phyloP scores from a whole-genome alignment of 257 asterid genomes.

The Coffea eugenioides region DNA sequence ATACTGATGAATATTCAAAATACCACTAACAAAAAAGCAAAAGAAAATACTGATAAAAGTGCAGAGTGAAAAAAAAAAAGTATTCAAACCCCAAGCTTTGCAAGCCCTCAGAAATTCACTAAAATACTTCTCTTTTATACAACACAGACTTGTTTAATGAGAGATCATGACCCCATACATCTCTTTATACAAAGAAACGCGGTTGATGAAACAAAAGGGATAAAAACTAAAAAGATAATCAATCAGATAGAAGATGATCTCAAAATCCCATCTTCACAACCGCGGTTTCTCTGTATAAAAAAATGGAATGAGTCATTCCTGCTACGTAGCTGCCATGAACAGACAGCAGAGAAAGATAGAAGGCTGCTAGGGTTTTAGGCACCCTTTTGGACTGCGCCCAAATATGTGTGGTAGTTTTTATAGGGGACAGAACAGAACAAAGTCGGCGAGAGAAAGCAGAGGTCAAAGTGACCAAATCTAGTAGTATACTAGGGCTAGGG shows the following conservation, averaged over 20 bases:
- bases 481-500: too few relatives aligned
- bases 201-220: neutral
- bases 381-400: too few relatives aligned
- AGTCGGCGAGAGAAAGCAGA: too few relatives aligned
- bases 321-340: neutral
- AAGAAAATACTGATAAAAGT: too few relatives aligned
- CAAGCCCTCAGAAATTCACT: neutral
- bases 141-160: neutral
- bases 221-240: neutral
- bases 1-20: too few relatives aligned
- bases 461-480: too few relatives aligned
- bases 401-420: too few relatives aligned
- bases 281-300: slow-evolving; percentile 22
- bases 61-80: too few relatives aligned
- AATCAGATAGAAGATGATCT: neutral
- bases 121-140: too few relatives aligned
- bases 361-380: neutral
- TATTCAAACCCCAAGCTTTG: too few relatives aligned
- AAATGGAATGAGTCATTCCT: neutral
- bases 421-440: too few relatives aligned
- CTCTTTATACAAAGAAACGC: slow-evolving; percentile 16
- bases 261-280: neutral
- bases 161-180: neutral
- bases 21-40: too few relatives aligned
- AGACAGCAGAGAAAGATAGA: neutral